Evolutionary conservation across 345 rosid genomes (phyloP).

Genomic region (Eutrema yunnanense): DNA sequence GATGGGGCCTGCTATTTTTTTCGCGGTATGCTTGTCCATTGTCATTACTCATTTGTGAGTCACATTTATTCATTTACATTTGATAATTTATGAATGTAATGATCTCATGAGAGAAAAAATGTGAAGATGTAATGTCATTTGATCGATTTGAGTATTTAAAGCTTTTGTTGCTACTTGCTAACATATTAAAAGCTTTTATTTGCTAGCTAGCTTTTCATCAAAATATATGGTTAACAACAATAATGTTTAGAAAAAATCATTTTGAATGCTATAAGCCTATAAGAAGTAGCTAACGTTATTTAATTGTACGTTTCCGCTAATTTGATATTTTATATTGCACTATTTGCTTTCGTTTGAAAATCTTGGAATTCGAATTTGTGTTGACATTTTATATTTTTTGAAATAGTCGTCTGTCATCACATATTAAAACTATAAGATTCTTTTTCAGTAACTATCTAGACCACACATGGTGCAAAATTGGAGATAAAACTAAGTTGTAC

Average conservation of each 20-base stretch:
- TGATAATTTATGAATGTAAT: conserved; percentile 11
- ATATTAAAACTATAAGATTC: background rate
- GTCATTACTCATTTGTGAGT: background rate
- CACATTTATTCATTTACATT: conserved; percentile 7
- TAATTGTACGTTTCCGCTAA: no score
- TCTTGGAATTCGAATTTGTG: no score
- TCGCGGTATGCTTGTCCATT: conserved; percentile 21
- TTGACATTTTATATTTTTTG: no score
- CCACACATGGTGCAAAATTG: background rate
- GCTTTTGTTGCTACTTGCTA: background rate
- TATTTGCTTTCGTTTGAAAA: background rate
- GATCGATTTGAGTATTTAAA: background rate
- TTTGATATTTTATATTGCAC: background rate
- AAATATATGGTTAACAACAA: no score
- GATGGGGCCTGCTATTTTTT: conserved; percentile 18
- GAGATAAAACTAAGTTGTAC: background rate
- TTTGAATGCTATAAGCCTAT: no score
- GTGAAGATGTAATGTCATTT: background rate
- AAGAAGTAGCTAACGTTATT: no score
- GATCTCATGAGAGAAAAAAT: background rate
- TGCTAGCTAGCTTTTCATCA: no score
- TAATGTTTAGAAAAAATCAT: no score
- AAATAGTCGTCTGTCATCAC: background rate
- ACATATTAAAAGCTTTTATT: no score
- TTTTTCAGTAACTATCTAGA: background rate